Percentiles rank a stretch among this genome's conserved stretches.
phyloP scores from a whole-genome alignment of 441 rosid species.

The Gossypium davidsonii region DNA sequence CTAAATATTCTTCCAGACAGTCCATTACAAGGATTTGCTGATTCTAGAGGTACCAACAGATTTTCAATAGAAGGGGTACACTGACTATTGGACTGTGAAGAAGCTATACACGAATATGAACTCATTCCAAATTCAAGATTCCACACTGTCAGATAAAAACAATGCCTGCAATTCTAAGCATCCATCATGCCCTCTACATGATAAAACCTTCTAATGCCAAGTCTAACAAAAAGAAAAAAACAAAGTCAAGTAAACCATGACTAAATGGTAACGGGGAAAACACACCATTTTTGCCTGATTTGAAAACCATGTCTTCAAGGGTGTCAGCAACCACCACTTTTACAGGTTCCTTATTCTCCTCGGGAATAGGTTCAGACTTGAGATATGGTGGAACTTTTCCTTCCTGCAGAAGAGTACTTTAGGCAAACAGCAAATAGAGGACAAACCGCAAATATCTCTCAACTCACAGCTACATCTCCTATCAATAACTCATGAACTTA shows the following conservation, averaged over 20 bases:
- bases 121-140: background rate
- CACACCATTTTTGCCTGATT: slow-evolving; percentile 88
- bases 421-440: slow-evolving; percentile 1
- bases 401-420: slow-evolving; percentile 42
- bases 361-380: slow-evolving; percentile 86
- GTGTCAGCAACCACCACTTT: slow-evolving; percentile 87
- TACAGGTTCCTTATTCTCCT: slow-evolving; percentile 74
- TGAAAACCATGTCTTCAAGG: slow-evolving; percentile 67
- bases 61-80: background rate
- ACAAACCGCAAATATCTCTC: background rate
- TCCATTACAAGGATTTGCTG: background rate
- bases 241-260: background rate
- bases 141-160: background rate
- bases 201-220: background rate
- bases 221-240: background rate
- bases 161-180: background rate
- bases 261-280: background rate
- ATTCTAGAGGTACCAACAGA: background rate
- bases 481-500: background rate
- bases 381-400: slow-evolving; percentile 57
- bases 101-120: background rate
- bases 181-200: background rate
- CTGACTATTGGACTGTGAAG: background rate
- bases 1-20: background rate
- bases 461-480: slow-evolving; percentile 4